Evolutionary conservation across 257 asterid species (phyloP).

Genomic region (Hygrophila difformis): DNA sequence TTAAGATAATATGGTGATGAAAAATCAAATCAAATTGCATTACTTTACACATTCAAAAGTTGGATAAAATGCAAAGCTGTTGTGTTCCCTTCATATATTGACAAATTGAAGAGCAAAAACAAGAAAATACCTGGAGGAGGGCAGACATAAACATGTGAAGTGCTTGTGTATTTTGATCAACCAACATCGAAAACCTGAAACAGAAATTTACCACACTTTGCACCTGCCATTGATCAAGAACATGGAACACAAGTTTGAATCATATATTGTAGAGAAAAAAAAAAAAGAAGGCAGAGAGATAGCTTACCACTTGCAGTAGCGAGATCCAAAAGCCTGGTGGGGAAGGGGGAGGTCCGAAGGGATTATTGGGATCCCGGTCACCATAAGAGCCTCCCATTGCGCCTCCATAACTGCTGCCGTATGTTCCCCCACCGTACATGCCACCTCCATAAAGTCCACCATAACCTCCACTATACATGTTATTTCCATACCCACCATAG

Average conservation of each 20-base stretch:
- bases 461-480: slow-evolving; percentile 4
- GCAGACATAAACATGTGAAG: slow-evolving; percentile 87
- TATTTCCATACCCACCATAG: slow-evolving; percentile 47
- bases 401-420: slow-evolving; percentile 72
- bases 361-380: slow-evolving; percentile 86
- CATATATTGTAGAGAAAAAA: no score
- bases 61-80: no score
- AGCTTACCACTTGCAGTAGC: slow-evolving; percentile 83
- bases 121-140: slow-evolving; percentile 68
- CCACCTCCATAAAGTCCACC: slow-evolving; percentile 71
- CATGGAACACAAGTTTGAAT: no score
- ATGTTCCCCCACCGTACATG: slow-evolving; percentile 72
- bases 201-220: slow-evolving; percentile 85
- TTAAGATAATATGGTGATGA: no score
- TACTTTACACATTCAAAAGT: no score
- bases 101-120: slow-evolving; percentile 7
- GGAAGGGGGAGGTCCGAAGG: slow-evolving; percentile 74
- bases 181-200: slow-evolving; percentile 72
- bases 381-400: slow-evolving; percentile 52
- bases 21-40: no score
- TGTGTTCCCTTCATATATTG: no score
- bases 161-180: slow-evolving; percentile 94
- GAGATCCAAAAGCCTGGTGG: slow-evolving; percentile 94
- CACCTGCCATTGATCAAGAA: slow-evolving; percentile 47
- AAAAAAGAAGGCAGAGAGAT: background rate